Percentiles rank a stretch among this genome's conserved stretches.
Conservation (phyloP, 306 rosid genomes). For the Quercus wislizeni region DNA sequence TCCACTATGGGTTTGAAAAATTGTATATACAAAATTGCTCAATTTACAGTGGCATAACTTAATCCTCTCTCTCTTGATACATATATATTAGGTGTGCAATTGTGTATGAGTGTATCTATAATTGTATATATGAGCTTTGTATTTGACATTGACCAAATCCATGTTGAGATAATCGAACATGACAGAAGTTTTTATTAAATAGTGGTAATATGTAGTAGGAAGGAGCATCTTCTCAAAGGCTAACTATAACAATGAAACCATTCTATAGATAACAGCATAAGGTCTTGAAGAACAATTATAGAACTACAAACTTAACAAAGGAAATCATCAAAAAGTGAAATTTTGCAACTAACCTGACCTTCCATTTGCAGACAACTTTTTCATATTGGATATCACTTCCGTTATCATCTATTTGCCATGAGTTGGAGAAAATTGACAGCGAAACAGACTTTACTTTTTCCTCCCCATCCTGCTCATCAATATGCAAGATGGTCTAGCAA, state of each 20-base stretch:
- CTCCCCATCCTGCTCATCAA: conserved; percentile 49
- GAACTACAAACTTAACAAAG: background rate
- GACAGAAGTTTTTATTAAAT: background rate
- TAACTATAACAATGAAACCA: background rate
- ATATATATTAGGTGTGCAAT: too few relatives aligned
- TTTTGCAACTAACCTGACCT: conserved; percentile 51
- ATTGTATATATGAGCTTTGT: background rate
- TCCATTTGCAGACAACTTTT: conserved; percentile 60
- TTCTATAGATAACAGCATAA: background rate
- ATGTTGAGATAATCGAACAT: background rate
- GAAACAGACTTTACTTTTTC: conserved; percentile 52
- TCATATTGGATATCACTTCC: conserved; percentile 46
- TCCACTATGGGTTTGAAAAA: background rate
- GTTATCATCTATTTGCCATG: conserved; percentile 60
- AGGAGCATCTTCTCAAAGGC: background rate
- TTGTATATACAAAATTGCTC: background rate
- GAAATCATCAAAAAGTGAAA: background rate
- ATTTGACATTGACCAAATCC: too few relatives aligned
- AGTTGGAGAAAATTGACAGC: conserved; percentile 59
- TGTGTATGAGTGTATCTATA: too few relatives aligned
- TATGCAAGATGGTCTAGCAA: conserved; percentile 42
- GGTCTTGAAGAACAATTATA: background rate
- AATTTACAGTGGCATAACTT: background rate
- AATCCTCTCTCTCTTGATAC: background rate
- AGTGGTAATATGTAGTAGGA: background rate